Conservation (phyloP, 139 green algal species). For the Trebouxia sp. region DNA sequence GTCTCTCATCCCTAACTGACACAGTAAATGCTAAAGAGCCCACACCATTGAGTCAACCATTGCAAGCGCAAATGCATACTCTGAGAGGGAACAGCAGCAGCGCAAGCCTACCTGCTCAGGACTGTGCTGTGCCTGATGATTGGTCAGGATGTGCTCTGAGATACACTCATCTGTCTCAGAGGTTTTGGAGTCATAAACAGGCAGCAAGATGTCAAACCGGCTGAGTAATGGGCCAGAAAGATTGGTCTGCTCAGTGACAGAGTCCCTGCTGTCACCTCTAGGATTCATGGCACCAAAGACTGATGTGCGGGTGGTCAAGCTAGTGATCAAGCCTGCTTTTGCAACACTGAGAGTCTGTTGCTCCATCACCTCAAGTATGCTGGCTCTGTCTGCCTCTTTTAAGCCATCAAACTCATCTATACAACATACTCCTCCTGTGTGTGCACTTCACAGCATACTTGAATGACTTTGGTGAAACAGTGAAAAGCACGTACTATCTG, state of each 20-base stretch:
- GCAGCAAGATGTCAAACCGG: slow-evolving; percentile 92
- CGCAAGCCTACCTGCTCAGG: not conserved
- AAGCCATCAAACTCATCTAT: slow-evolving; percentile 92
- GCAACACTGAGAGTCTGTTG: slow-evolving; percentile 91
- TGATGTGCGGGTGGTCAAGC: slow-evolving; percentile 73
- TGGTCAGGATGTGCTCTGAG: slow-evolving; percentile 73
- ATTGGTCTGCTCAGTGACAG: slow-evolving; percentile 40
- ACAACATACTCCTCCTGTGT: slow-evolving; percentile 88
- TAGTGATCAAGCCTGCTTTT: slow-evolving; percentile 92
- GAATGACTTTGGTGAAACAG: too few relatives aligned
- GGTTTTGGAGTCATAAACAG: slow-evolving; percentile 68
- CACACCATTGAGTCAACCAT: too few relatives aligned
- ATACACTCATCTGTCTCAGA: slow-evolving; percentile 69
- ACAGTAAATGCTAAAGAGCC: too few relatives aligned
- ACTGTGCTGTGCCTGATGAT: slow-evolving; percentile 37
- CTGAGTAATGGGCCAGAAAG: slow-evolving; percentile 64
- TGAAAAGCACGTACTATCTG: too few relatives aligned
- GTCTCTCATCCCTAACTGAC: too few relatives aligned
- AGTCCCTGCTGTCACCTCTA: slow-evolving; percentile 33
- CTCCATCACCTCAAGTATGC: slow-evolving; percentile 95
- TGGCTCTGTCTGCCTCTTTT: slow-evolving; percentile 69
- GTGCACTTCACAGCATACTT: too few relatives aligned
- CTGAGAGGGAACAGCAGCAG: not conserved
- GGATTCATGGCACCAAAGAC: slow-evolving; percentile 78
- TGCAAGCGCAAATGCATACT: not conserved